Evolutionary conservation across 768 basidiomycete species (phyloP).

Genomic region (Lyophyllum atratum): DNA sequence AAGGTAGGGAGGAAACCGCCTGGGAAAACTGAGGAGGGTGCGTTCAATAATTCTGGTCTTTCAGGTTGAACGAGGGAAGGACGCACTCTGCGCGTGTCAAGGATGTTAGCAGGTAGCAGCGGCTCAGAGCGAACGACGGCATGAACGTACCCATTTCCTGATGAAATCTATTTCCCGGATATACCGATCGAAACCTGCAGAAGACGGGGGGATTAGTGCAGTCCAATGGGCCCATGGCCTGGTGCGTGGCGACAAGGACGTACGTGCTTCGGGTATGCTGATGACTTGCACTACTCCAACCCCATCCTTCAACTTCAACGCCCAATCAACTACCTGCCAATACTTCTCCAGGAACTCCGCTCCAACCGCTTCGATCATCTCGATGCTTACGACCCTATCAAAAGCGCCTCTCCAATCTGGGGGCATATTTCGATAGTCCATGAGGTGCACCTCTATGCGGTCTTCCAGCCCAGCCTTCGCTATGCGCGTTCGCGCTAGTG

Average conservation of each 20-base stretch:
- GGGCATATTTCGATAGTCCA: slow-evolving; percentile 74
- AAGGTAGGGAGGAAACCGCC: slow-evolving; percentile 71
- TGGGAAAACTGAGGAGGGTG: slow-evolving; percentile 55
- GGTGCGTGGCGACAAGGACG: slow-evolving; percentile 24
- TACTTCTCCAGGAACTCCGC: slow-evolving; percentile 65
- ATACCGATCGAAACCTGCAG: slow-evolving; percentile 54
- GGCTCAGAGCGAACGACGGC: neutral
- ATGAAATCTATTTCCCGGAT: slow-evolving; percentile 72
- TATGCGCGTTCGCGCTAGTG: slow-evolving; percentile 57
- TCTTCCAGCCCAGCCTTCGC: slow-evolving; percentile 49
- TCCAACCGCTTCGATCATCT: slow-evolving; percentile 80
- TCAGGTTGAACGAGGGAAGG: neutral
- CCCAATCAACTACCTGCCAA: slow-evolving; percentile 67
- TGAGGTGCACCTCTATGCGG: slow-evolving; percentile 65
- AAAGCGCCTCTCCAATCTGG: slow-evolving; percentile 63
- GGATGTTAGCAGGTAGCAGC: no score
- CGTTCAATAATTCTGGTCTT: neutral
- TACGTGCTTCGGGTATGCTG: slow-evolving; percentile 72
- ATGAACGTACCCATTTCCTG: slow-evolving; percentile 64
- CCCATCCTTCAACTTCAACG: slow-evolving; percentile 56
- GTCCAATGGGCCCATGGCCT: neutral
- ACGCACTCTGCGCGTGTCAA: slow-evolving; percentile 37
- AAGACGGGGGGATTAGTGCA: neutral
- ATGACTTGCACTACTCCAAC: slow-evolving; percentile 76
- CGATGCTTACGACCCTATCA: slow-evolving; percentile 71